Evolutionary conservation across 2,329 filamentous ascomycete species (phyloP).

Genomic region (Colletotrichum simmondsii): DNA sequence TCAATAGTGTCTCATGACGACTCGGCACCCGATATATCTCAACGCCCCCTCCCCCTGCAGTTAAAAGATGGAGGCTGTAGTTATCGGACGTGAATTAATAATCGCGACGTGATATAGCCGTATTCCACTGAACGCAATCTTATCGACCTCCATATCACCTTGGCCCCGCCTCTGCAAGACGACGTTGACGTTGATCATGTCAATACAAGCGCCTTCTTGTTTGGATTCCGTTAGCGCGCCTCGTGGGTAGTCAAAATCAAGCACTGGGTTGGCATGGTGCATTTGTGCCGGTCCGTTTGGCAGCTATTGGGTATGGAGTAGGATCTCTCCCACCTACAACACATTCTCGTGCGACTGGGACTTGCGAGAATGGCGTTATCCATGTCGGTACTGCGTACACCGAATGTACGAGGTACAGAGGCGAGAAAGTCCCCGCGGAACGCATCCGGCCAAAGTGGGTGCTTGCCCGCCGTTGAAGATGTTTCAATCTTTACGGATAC

Average conservation of each 20-base stretch:
- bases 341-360: background rate
- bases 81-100: conserved; percentile 7
- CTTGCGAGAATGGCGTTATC: background rate
- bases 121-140: conserved; percentile 1
- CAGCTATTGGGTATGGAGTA: background rate
- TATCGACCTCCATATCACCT: background rate
- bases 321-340: conserved; percentile 1
- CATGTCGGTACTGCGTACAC: conserved; percentile 11
- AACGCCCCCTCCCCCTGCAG: background rate
- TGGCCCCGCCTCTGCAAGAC: conserved; percentile 7
- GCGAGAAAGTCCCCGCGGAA: conserved; percentile 25
- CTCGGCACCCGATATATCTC: conserved; percentile 12
- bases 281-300: background rate
- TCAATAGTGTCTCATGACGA: conserved; percentile 1
- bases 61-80: background rate
- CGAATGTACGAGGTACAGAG: background rate
- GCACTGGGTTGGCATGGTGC: background rate
- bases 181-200: conserved; percentile 9
- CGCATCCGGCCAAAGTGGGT: conserved; percentile 20
- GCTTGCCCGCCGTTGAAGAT: conserved; percentile 16
- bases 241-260: background rate
- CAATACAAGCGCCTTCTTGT: background rate
- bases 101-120: background rate
- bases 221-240: background rate
- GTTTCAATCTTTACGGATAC: conserved; percentile 20